These are phyloP conservation scores for Isabelozyma heimii DNA, from an alignment of 805 yeast genomes.

Conservation along the genomic window DNA sequence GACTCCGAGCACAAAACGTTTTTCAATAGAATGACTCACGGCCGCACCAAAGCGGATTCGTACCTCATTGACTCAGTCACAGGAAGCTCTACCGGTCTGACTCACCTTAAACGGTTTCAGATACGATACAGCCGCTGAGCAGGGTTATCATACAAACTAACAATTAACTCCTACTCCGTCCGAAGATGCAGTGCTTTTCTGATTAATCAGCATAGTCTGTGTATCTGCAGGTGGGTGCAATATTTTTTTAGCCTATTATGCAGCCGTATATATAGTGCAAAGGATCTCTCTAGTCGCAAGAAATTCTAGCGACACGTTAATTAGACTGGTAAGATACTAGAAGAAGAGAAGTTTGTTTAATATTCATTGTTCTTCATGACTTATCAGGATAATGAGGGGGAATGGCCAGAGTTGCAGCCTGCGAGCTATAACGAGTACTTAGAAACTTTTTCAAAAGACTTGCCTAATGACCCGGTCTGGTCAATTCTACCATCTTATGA, in stretches of 20 bases:
- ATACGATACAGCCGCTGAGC: too few species aligned
- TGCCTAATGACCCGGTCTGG: slow-evolving; percentile 27
- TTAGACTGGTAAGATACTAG: too few species aligned
- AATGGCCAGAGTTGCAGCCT: not conserved
- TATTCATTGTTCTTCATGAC: not conserved
- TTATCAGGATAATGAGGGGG: not conserved
- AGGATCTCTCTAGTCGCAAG: not conserved
- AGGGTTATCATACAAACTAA: too few species aligned
- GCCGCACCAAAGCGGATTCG: too few species aligned
- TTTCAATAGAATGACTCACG: too few species aligned
- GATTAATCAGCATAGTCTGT: not conserved
- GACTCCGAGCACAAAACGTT: too few species aligned
- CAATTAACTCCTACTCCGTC: too few species aligned
- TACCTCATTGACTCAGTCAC: too few species aligned
- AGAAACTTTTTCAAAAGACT: not conserved
- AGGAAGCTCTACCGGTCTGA: too few species aligned
- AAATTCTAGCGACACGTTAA: not conserved
- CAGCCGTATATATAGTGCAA: not conserved
- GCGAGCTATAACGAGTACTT: not conserved
- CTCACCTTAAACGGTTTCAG: too few species aligned
- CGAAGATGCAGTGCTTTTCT: too few species aligned
- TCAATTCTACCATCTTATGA: slow-evolving; percentile 39
- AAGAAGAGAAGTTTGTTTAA: too few species aligned
- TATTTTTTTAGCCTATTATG: not conserved
- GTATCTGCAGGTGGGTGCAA: not conserved